Conservation (phyloP, 208 protist species). For the Leishmania braziliensis region DNA sequence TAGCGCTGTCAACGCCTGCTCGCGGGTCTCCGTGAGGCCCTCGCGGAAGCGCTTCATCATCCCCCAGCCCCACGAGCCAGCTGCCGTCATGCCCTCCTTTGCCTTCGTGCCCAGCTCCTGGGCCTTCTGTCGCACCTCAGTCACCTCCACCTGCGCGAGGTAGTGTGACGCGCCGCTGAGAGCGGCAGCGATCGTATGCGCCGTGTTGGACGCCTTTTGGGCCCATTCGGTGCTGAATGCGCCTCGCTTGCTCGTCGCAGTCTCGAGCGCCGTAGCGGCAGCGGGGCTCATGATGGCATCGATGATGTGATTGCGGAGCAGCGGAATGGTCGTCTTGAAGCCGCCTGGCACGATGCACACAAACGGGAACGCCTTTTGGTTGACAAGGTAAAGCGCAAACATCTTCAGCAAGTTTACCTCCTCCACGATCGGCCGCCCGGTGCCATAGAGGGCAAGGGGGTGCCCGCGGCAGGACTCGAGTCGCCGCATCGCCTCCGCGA, state of each 20-base stretch:
- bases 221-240: constrained; percentile 5
- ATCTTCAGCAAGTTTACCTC: constrained; percentile 90
- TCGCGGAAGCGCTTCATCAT: constrained; percentile 62
- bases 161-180: constrained; percentile 34
- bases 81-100: constrained; percentile 48
- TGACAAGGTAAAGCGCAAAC: constrained; percentile 81
- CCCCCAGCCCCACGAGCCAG: constrained; percentile 69
- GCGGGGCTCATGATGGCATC: constrained; percentile 29
- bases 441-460: constrained; percentile 56
- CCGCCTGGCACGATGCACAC: constrained; percentile 75
- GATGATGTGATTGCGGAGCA: constrained; percentile 57
- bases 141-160: constrained; percentile 31
- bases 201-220: constrained; percentile 20
- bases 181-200: constrained; percentile 20
- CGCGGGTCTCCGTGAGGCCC: constrained; percentile 34
- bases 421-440: constrained; percentile 56
- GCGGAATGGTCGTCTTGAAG: constrained; percentile 73
- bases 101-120: constrained; percentile 58
- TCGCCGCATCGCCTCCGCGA: constrained; percentile 47
- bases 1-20: constrained; percentile 18
- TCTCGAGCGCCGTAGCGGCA: constrained; percentile 11
- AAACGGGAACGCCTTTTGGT: constrained; percentile 62
- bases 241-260: neutral
- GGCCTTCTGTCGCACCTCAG: constrained; percentile 46
- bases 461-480: constrained; percentile 47